These are phyloP conservation scores for Escovopsis sp. DNA, from an alignment of 2,329 filamentous ascomycete species.

Conservation along the genomic window DNA sequence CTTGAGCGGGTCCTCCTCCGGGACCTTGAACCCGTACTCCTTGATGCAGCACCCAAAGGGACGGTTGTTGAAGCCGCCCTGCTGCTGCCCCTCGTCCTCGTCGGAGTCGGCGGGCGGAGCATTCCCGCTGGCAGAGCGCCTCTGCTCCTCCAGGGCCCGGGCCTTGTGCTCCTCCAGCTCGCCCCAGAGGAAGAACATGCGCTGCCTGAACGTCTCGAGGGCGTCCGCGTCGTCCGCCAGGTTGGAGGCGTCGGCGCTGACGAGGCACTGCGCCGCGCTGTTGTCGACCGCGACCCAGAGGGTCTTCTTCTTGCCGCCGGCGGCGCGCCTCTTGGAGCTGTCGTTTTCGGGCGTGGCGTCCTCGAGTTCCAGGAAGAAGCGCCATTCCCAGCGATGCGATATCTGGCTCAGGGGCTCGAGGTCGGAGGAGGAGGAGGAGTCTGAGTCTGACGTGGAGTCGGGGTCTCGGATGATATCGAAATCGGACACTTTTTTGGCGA, in stretches of 20 bases:
- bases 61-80: slow-evolving; percentile 29
- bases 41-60: slow-evolving; percentile 58
- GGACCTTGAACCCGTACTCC: slow-evolving; percentile 49
- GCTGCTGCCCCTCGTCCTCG: slow-evolving; percentile 6
- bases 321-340: slow-evolving; percentile 3
- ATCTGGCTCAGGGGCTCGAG: neutral
- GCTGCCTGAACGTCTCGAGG: slow-evolving; percentile 47
- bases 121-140: slow-evolving; percentile 12
- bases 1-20: slow-evolving; percentile 24
- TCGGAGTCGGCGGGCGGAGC: slow-evolving; percentile 23
- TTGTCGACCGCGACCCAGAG: slow-evolving; percentile 59
- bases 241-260: slow-evolving; percentile 33
- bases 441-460: slow-evolving; percentile 12
- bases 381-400: slow-evolving; percentile 57
- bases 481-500: slow-evolving; percentile 26
- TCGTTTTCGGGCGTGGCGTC: slow-evolving; percentile 33
- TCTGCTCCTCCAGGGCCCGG: slow-evolving; percentile 14
- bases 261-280: slow-evolving; percentile 32
- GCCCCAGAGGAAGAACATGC: slow-evolving; percentile 71
- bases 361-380: slow-evolving; percentile 66
- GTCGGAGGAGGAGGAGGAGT: slow-evolving; percentile 9
- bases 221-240: slow-evolving; percentile 36
- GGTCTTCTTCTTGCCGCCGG: slow-evolving; percentile 25
- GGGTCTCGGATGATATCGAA: slow-evolving; percentile 35
- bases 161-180: slow-evolving; percentile 60